A percentile compares a stretch with the other conserved stretches of the same genome.
Evolutionary conservation across 495 filamentous ascomycete genomes (phyloP).

Genomic region (Xylaria flabelliformis): DNA sequence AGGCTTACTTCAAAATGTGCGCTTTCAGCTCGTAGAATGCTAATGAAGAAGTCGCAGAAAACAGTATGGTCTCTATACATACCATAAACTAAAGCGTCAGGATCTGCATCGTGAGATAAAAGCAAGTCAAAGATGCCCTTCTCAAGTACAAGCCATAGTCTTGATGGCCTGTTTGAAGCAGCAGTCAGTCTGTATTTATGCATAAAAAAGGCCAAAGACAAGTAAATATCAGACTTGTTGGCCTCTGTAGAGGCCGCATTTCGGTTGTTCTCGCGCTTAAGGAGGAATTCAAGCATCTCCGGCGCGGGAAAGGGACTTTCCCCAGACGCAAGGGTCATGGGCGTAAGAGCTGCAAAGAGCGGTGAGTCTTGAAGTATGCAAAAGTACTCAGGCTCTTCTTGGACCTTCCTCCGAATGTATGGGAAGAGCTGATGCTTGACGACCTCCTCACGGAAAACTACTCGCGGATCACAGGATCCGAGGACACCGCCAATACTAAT

Average conservation of each 20-base stretch:
- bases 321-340: neutral
- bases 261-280: neutral
- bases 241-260: neutral
- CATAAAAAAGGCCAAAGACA: neutral
- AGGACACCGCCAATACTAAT: neutral
- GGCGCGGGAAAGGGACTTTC: neutral
- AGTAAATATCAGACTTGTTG: neutral
- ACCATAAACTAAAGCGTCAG: neutral
- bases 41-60: neutral
- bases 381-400: neutral
- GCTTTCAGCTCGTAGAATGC: neutral
- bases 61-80: neutral
- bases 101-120: neutral
- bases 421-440: neutral
- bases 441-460: constrained; percentile 2
- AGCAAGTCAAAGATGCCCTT: neutral
- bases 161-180: no score
- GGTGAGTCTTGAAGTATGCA: neutral
- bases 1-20: neutral
- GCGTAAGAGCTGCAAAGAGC: neutral
- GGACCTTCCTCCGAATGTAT: neutral
- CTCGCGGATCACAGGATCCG: neutral
- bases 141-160: neutral
- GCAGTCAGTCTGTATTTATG: neutral
- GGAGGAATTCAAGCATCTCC: neutral